Evolutionary conservation across 1,139 yeast species (phyloP).

Genomic region (Nakaseomyces kungkrabaensis): DNA sequence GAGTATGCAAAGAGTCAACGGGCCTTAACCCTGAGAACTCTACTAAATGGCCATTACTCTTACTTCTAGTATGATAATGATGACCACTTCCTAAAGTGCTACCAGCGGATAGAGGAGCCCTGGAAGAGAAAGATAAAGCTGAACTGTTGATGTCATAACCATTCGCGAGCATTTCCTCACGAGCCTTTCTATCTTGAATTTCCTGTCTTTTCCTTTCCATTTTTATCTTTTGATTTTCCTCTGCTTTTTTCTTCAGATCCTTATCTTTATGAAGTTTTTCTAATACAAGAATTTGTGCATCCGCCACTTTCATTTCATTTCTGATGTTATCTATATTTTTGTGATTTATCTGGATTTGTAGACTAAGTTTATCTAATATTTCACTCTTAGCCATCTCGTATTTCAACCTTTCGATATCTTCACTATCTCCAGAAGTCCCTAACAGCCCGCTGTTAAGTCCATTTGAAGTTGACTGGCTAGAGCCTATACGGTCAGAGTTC

Average conservation of each 20-base stretch:
- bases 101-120: neutral
- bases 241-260: conserved; percentile 19
- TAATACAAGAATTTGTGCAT: conserved; percentile 47
- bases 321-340: conserved; percentile 51
- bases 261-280: conserved; percentile 44
- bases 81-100: conserved; percentile 7
- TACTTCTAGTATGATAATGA: conserved; percentile 28
- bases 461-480: neutral
- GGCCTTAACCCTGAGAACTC: conserved; percentile 18
- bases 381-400: conserved; percentile 27
- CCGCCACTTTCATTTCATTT: conserved; percentile 55
- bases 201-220: conserved; percentile 12
- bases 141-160: conserved; percentile 1
- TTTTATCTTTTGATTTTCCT: conserved; percentile 16
- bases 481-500: conserved; percentile 7
- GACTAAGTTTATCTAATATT: conserved; percentile 40
- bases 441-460: conserved; percentile 2
- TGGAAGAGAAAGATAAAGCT: conserved; percentile 1
- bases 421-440: conserved; percentile 16
- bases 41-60: conserved; percentile 20
- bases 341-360: conserved; percentile 63
- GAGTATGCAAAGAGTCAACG: conserved; percentile 10
- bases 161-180: neutral
- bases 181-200: conserved; percentile 4
- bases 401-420: conserved; percentile 24